phyloP scores from a whole-genome alignment of 1,139 yeast species.

The Taiozyma sp. region DNA sequence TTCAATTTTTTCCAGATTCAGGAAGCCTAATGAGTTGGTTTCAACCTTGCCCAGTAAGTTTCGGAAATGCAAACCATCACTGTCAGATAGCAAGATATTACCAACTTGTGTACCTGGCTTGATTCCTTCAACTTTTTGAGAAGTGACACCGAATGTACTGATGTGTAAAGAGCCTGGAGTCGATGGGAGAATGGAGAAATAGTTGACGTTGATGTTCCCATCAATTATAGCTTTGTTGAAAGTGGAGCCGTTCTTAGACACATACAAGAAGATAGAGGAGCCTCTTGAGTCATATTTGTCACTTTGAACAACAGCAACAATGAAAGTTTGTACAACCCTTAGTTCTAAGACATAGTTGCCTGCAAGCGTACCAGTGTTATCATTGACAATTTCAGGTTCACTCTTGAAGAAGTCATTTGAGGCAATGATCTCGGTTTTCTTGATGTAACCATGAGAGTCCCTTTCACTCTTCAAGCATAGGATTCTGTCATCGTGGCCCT shows the following conservation, averaged over 20 bases:
- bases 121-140: slow-evolving; percentile 1
- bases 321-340: slow-evolving; percentile 44
- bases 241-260: slow-evolving; percentile 51
- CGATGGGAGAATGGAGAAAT: slow-evolving; percentile 50
- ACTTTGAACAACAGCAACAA: slow-evolving; percentile 44
- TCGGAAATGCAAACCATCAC: slow-evolving; percentile 53
- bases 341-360: slow-evolving; percentile 38
- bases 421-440: slow-evolving; percentile 36
- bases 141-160: slow-evolving; percentile 34
- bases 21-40: slow-evolving; percentile 33
- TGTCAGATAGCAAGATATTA: slow-evolving; percentile 53
- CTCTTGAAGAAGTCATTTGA: slow-evolving; percentile 54
- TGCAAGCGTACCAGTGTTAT: slow-evolving; percentile 27
- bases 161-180: slow-evolving; percentile 51
- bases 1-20: slow-evolving; percentile 45
- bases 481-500: slow-evolving; percentile 39
- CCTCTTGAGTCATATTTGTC: slow-evolving; percentile 38
- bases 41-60: slow-evolving; percentile 40
- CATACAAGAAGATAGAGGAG: slow-evolving; percentile 42
- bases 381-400: slow-evolving; percentile 28
- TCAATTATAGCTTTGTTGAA: slow-evolving; percentile 51
- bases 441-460: slow-evolving; percentile 41
- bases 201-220: slow-evolving; percentile 36
- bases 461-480: slow-evolving; percentile 41
- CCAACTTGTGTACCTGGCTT: slow-evolving; percentile 22